Evolutionary conservation across 805 yeast species (phyloP).

Genomic region (Starmera caribaea): DNA sequence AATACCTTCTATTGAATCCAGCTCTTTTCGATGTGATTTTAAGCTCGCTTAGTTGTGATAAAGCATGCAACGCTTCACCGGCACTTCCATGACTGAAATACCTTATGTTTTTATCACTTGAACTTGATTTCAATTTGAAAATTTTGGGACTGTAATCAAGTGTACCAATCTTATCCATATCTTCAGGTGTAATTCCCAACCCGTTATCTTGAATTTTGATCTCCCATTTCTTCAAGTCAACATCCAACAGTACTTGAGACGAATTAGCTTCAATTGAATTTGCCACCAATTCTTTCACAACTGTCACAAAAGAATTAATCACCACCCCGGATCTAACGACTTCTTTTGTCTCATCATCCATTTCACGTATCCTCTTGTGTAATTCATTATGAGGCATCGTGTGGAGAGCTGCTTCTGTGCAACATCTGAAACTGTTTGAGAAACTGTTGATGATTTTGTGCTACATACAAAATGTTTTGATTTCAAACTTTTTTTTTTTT

Average conservation of each 20-base stretch:
- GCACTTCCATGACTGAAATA: conserved; percentile 27
- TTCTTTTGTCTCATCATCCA: conserved; percentile 4
- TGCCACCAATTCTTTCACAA: conserved; percentile 39
- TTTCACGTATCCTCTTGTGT: no score
- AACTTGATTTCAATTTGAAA: conserved; percentile 25
- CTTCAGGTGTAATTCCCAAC: conserved; percentile 44
- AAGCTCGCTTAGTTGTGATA: conserved; percentile 39
- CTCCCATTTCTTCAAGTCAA: conserved; percentile 26
- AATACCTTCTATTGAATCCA: conserved; percentile 21
- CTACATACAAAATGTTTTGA: no score
- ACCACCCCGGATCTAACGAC: conserved; percentile 24
- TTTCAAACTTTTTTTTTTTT: no score
- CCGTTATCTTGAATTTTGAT: conserved; percentile 61
- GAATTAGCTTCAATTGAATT: conserved; percentile 51
- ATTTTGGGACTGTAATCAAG: conserved; percentile 51
- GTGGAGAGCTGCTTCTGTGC: no score
- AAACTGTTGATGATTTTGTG: no score
- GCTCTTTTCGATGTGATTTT: conserved; percentile 35
- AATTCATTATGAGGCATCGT: no score
- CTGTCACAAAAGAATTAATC: conserved; percentile 28
- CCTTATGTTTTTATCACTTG: conserved; percentile 39
- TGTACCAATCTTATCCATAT: conserved; percentile 36
- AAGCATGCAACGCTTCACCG: conserved; percentile 59
- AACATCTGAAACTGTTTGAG: no score
- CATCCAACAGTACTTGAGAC: conserved; percentile 21